Evolutionary conservation across 2,329 filamentous ascomycete genomes (phyloP), one percentile per base, ranked within the genome.

Genomic region (Ophioceras dolichostomum): DNA sequence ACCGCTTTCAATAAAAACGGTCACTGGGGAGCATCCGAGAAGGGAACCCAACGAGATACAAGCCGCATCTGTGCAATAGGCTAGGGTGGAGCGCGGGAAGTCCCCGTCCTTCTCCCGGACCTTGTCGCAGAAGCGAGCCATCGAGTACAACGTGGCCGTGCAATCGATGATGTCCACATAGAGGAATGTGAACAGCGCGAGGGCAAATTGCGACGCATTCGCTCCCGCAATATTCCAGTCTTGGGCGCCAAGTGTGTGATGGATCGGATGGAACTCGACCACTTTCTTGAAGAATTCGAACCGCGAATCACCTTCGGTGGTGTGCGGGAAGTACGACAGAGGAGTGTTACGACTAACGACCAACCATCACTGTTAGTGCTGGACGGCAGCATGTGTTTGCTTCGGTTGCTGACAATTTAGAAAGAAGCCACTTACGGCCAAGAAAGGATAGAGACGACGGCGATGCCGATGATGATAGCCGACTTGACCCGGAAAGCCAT

Each of bases 41-140:
- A 87, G 62, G 0, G 76, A 72, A 4, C 79, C 79, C 34, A 86
- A 71, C 1, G 79, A 81, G 44, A 86, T 83, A 42, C 76, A 78
- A 12, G 77, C 57, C 1, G 81, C 80, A 45, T 87, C 81, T 4
- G 73, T 75, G 47, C 72, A 80, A 55, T 85, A 87, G 2, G 87
- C 87, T 22, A 89, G 61, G 1, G 86, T 85, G 2, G 83, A 88
- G 29, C 85, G 79, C 37, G 88, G 84, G 44, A 94, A 94, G 53
- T 93, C 85, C n/a, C 79, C 76, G 2, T 80, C 75, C 32, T 72
- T 66, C 14, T 45, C 41, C 4, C 46, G 69, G 58, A 50, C 79
- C 68, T 46, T 82, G 46, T 48, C 49, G 43, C 73, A 78, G 59
- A 85, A 85, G 17, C 79, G 76, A 2, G 81, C 82, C 81, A 87